A percentile compares a stretch with the other conserved stretches of the same genome.
These are phyloP conservation scores for Paecilomyces sp. DNA, from an alignment of 2,329 filamentous ascomycete genomes.

Conservation along the genomic window DNA sequence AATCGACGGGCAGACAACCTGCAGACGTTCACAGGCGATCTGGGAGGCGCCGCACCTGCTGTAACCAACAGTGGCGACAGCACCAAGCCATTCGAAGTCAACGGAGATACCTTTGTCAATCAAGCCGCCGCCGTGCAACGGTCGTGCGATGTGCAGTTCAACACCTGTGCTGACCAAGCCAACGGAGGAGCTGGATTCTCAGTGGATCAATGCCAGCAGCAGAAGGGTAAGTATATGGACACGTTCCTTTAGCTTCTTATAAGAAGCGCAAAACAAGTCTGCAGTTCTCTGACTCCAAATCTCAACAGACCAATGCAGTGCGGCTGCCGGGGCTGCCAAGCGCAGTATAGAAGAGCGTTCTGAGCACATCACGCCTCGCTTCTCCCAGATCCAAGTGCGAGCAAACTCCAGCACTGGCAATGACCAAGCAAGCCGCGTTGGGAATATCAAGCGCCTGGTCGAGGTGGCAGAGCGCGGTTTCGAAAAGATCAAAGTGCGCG, in stretches of 20 bases:
- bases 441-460: neutral
- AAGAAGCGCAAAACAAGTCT: too few relatives aligned
- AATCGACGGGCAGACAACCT: slow-evolving; percentile 3
- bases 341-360: neutral
- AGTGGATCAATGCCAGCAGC: slow-evolving; percentile 47
- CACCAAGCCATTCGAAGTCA: slow-evolving; percentile 49
- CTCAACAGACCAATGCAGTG: neutral
- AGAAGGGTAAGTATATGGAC: slow-evolving; percentile 31
- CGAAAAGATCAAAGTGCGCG: too few relatives aligned
- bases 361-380: neutral
- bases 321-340: neutral
- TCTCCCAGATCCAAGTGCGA: neutral
- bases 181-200: slow-evolving; percentile 42
- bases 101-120: slow-evolving; percentile 53
- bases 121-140: slow-evolving; percentile 50
- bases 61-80: slow-evolving; percentile 40
- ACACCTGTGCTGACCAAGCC: slow-evolving; percentile 50
- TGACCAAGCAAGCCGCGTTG: neutral
- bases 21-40: slow-evolving; percentile 36
- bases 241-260: neutral
- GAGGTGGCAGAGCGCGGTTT: too few relatives aligned
- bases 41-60: slow-evolving; percentile 51
- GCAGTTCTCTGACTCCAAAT: neutral
- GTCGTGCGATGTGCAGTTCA: slow-evolving; percentile 58
- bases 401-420: neutral